phyloP scores from a whole-genome alignment of 2,329 filamentous ascomycete species.

The Trichophyton schoenleinii region DNA sequence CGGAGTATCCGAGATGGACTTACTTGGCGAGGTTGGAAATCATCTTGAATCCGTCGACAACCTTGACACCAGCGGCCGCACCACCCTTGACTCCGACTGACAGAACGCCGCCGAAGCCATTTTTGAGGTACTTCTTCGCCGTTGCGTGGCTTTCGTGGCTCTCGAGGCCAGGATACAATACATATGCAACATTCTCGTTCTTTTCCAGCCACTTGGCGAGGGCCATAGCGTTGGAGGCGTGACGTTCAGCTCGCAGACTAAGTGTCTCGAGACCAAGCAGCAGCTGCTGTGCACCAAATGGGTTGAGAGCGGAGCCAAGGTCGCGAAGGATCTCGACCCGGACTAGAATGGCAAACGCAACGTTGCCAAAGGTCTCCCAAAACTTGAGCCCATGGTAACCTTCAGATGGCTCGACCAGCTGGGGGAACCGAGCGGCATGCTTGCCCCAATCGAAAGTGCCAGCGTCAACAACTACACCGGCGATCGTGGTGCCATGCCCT shows the following conservation, averaged over 20 bases:
- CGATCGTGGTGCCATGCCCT: conserved; percentile 86
- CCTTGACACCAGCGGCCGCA: conserved; percentile 65
- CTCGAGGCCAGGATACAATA: conserved; percentile 80
- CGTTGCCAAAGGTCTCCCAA: conserved; percentile 77
- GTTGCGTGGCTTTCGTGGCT: conserved; percentile 66
- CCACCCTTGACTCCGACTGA: conserved; percentile 91
- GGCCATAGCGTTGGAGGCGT: conserved; percentile 68
- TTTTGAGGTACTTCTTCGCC: conserved; percentile 75
- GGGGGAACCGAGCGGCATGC: conserved; percentile 71
- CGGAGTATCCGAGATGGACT: conserved; percentile 10
- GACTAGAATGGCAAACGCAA: conserved; percentile 71
- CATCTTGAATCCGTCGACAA: conserved; percentile 89
- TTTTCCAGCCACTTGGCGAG: conserved; percentile 73
- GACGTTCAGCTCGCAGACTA: conserved; percentile 71
- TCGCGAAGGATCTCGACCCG: conserved; percentile 87
- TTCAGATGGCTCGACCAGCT: conserved; percentile 76
- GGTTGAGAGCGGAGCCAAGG: conserved; percentile 68
- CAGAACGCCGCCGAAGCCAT: conserved; percentile 79
- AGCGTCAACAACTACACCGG: conserved; percentile 70
- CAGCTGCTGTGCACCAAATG: conserved; percentile 86
- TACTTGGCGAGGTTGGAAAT: conserved; percentile 89
- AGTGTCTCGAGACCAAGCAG: conserved; percentile 83
- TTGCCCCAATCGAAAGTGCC: conserved; percentile 93
- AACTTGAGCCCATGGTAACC: conserved; percentile 92
- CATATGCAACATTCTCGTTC: conserved; percentile 78